These are phyloP conservation scores for Globisporangium cederbergense DNA, from an alignment of 352 stramenopile genomes.

Conservation along the genomic window DNA sequence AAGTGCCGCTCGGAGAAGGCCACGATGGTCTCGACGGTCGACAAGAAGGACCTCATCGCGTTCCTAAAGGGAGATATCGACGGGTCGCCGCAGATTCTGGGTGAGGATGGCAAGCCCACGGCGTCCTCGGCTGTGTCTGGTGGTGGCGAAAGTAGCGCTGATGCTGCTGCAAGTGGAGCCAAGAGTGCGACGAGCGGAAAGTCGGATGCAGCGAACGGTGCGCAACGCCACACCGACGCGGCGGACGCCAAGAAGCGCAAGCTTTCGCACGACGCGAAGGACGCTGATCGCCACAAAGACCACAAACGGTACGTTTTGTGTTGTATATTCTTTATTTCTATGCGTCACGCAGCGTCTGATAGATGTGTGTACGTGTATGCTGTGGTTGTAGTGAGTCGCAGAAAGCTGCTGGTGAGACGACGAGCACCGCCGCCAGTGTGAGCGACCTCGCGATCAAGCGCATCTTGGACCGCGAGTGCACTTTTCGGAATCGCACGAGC, in stretches of 20 bases:
- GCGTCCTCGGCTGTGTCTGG: neutral
- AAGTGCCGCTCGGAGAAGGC: conserved; percentile 77
- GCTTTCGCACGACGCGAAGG: conserved; percentile 25
- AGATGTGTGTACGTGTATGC: neutral
- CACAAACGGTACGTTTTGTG: conserved; percentile 28
- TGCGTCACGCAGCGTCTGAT: neutral
- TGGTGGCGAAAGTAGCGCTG: neutral
- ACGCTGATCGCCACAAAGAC: conserved; percentile 34
- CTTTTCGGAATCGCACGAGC: conserved; percentile 59
- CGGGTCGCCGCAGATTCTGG: conserved; percentile 62
- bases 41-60: conserved; percentile 86
- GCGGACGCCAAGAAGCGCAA: conserved; percentile 42
- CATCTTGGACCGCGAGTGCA: conserved; percentile 65
- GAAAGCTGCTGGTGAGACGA: conserved; percentile 23
- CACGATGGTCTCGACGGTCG: conserved; percentile 78
- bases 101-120: conserved; percentile 17
- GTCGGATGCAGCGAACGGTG: conserved; percentile 10
- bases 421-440: conserved; percentile 10
- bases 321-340: neutral
- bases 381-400: conserved; percentile 20
- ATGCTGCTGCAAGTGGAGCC: neutral
- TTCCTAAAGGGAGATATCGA: conserved; percentile 86
- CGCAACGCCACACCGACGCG: neutral
- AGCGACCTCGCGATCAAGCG: conserved; percentile 53
- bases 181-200: conserved; percentile 18